Evolutionary conservation across 495 filamentous ascomycete genomes (phyloP), one percentile per base, ranked within the genome.

Genomic region (Penicillium robsamsonii): DNA sequence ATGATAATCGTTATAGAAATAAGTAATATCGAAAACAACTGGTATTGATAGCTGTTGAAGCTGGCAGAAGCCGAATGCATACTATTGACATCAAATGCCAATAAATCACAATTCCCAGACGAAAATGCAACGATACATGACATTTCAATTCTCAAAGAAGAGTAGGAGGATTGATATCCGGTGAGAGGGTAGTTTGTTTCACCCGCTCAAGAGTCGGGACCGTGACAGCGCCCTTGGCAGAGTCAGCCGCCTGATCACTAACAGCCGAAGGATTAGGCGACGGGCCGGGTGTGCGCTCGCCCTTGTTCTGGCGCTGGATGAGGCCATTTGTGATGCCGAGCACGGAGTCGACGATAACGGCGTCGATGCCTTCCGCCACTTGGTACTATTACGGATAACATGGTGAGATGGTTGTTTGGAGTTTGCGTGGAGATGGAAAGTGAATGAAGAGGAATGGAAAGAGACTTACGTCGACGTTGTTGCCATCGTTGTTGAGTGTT

Each of bases 301-400:
- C 48, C 53, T 65, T 71, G 50, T 56, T 65, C 35, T 72, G 65
- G 35, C 68, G 66, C 59, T 77, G 69, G 10, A 84, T 89, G 47
- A 89, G 76, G 1, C 86, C 87, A 62, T 89, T 86, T 18, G 87
- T 80, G 52, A 96, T 93, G 20, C 87, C 86, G 13, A 97, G 78
- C 10, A 97, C 93, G 41, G 83, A 91, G 66, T 97, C 93, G 38
- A 97, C 94, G 66, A 97, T 97, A 24, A 97, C 92, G 7, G 93
- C 93, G 72, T 97, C 93, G 49, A 98, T 95, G 44, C 94, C 94
- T 70, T 96, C 90, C 22, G 91, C 86, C 15, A 95, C 92, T 86
- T 98, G 94, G 57, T 87, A 75, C 88, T 92, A 64, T 55, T 55
- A 31, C 5, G 44, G 40, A 38, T 38, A 17, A 15, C 0, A 17